A percentile compares a stretch with the other conserved stretches of the same genome.
phyloP scores from a whole-genome alignment of 352 stramenopile species.

The Pythium aquatile region DNA sequence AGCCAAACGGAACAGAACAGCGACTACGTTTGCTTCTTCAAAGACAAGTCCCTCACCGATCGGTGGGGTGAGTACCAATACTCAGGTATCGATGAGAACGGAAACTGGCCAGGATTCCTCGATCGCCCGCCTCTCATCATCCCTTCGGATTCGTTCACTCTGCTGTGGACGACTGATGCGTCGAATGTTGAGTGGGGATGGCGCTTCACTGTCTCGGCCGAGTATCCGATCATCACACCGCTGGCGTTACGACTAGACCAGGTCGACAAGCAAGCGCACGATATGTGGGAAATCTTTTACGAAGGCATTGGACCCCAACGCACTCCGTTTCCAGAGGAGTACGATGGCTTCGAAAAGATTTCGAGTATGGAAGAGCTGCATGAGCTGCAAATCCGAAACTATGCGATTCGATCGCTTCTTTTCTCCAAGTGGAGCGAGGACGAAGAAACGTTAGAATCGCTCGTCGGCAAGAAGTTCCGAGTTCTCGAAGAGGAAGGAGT shows the following conservation, averaged over 20 bases:
- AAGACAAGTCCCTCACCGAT: constrained; percentile 66
- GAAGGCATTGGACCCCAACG: constrained; percentile 53
- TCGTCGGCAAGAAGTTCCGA: not conserved
- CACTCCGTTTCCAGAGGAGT: constrained; percentile 40
- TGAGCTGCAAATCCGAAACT: not conserved
- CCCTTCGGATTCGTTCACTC: constrained; percentile 65
- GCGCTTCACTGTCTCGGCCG: constrained; percentile 71
- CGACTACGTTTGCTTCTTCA: constrained; percentile 87
- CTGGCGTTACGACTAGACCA: constrained; percentile 52
- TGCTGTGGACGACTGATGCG: constrained; percentile 83
- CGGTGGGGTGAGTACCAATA: constrained; percentile 67
- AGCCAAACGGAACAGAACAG: constrained; percentile 64
- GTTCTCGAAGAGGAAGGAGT: constrained; percentile 7
- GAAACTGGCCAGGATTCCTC: constrained; percentile 79
- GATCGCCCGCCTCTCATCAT: constrained; percentile 72
- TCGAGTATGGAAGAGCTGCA: not conserved
- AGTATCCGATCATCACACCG: constrained; percentile 49
- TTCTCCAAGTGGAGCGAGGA: not conserved
- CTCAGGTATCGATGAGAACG: constrained; percentile 54
- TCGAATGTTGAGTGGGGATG: constrained; percentile 90
- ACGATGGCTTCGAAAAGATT: constrained; percentile 48
- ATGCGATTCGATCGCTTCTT: constrained; percentile 6
- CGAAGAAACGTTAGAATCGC: not conserved
- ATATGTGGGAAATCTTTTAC: constrained; percentile 69
- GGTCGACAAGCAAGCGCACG: constrained; percentile 54